Evolutionary conservation across 768 basidiomycete genomes (phyloP), one percentile per base, ranked within the genome.

Genomic region (Phaeotremella fagi): DNA sequence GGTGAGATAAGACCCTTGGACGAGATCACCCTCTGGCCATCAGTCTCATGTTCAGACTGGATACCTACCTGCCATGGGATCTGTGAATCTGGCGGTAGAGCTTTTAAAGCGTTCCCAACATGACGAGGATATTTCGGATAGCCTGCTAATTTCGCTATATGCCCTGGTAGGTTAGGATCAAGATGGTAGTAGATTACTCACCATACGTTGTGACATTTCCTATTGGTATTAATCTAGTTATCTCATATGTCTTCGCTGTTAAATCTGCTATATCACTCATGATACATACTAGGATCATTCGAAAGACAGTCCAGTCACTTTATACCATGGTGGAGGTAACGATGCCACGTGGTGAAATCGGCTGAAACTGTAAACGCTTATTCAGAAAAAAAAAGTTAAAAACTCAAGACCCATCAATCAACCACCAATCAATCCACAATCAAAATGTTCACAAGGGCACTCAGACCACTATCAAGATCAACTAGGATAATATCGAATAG

Each of bases 1-100:
- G 88, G 90, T 1, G 88, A 88, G 16, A 77, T 76, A 22, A 59
- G 44, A 2, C 72, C 72, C 46, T 59, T 64, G 0, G 72, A 68
- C 3, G 63, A 63, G 45, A 74, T 68, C 6, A 74, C 72, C 12
- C 72, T 55, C 70, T 73, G 49, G 2, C 11, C 26, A 15, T 50
- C 7, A 54, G 46, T 23, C n/a, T 24, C 24, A 12, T n/a, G n/a
- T 23, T n/a, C 28, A 33, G 3, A n/a, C 37, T 18, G 24, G 43
- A 20, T 0, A 61, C 68, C 53, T 44, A 70, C 72, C 45, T 71
- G 71, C 72, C 72, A 74, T 35, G 72, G 72, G 36, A 74, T 58
- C n/a, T 62, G 55, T n/a, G 57, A 58, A 28, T 58, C 48, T 1
- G 52, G 41, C 0, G 68, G 66, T 14, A 74, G 55, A 18, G 48